phyloP scores from a whole-genome alignment of 2,329 filamentous ascomycete genomes.

The Colletotrichum sp. region DNA sequence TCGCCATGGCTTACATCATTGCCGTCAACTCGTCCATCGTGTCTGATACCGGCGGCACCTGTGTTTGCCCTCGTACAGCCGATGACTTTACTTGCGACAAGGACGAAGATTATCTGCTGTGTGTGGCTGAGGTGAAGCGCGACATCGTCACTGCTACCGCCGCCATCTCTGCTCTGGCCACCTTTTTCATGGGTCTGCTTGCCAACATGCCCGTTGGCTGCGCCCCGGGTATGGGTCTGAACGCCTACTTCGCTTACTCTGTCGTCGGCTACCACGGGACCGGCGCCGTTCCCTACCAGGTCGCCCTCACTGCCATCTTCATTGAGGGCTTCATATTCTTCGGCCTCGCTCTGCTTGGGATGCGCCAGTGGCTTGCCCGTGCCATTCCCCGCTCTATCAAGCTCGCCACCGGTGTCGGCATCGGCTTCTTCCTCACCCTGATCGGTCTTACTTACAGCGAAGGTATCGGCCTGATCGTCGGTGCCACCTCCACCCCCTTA shows the following conservation, averaged over 20 bases:
- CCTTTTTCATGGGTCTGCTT: conserved; percentile 84
- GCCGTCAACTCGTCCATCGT: conserved; percentile 59
- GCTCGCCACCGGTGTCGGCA: conserved; percentile 83
- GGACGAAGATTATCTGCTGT: conserved; percentile 68
- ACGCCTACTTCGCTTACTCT: conserved; percentile 86
- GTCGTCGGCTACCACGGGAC: conserved; percentile 75
- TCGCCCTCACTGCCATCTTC: conserved; percentile 86
- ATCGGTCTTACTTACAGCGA: conserved; percentile 81
- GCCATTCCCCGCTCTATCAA: conserved; percentile 86
- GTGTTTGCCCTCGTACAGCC: conserved; percentile 65
- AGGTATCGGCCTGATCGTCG: conserved; percentile 80
- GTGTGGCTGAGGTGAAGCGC: conserved; percentile 68
- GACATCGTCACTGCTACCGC: conserved; percentile 87
- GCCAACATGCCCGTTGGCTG: conserved; percentile 68
- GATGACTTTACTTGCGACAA: conserved; percentile 57
- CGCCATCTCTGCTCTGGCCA: conserved; percentile 78
- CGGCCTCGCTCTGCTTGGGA: conserved; percentile 76
- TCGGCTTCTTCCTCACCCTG: conserved; percentile 80
- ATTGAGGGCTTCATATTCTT: conserved; percentile 89
- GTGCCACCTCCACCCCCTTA: conserved; percentile 70
- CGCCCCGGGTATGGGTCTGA: conserved; percentile 64
- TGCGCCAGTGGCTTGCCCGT: conserved; percentile 87
- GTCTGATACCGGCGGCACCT: conserved; percentile 75
- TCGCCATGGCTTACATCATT: conserved; percentile 64
- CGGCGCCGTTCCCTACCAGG: conserved; percentile 73